Conservation (phyloP, 2,329 filamentous ascomycete genomes). For the Ascochyta lentis region DNA sequence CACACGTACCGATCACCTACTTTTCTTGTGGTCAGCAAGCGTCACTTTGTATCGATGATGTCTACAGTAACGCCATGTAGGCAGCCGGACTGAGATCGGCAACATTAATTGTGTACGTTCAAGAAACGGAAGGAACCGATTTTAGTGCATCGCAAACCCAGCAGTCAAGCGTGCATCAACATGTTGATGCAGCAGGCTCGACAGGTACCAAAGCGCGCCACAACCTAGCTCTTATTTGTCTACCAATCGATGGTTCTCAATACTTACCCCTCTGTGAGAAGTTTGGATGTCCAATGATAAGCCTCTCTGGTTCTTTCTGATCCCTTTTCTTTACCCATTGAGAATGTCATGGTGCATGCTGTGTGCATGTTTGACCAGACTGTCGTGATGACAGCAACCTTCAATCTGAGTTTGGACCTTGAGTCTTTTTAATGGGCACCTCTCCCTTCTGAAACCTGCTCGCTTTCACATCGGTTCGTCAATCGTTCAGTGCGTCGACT, state of each 20-base stretch:
- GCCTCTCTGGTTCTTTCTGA: not conserved
- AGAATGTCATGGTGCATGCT: slow-evolving; percentile 1
- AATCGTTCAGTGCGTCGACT: not conserved
- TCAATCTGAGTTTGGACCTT: no score
- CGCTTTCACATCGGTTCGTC: not conserved
- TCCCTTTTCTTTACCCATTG: not conserved
- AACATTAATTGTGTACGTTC: not conserved
- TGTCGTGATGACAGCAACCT: not conserved
- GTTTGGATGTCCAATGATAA: not conserved
- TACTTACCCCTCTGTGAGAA: not conserved
- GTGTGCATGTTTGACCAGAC: not conserved
- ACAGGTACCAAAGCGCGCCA: not conserved
- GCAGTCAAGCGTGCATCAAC: slow-evolving; percentile 3
- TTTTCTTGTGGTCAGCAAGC: not conserved
- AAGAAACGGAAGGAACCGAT: not conserved
- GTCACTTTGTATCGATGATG: not conserved
- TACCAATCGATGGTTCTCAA: not conserved
- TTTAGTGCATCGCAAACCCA: not conserved
- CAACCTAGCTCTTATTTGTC: not conserved
- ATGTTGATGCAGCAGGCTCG: not conserved
- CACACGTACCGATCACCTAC: not conserved
- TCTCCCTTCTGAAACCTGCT: not conserved
- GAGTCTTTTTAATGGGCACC: not conserved
- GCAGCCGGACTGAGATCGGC: not conserved
- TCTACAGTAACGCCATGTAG: not conserved